Conservation (phyloP, 148 eudicot species). For the Cornus kousa region DNA sequence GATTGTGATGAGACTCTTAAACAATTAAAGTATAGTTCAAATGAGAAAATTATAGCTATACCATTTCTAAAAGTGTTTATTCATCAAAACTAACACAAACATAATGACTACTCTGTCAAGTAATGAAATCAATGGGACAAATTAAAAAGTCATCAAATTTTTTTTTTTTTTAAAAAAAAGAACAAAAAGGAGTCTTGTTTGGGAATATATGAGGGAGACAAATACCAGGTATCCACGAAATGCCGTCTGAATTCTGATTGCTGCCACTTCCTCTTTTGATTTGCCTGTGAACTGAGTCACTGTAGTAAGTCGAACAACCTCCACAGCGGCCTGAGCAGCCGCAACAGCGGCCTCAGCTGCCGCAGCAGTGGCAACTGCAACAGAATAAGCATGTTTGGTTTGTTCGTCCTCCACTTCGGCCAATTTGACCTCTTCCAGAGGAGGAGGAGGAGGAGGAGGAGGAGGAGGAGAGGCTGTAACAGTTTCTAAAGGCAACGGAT, state of each 20-base stretch:
- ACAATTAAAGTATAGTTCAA: background rate
- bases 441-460: conserved; percentile 46
- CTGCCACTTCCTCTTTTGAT: conserved; percentile 66
- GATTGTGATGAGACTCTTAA: no score
- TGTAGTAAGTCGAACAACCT: conserved; percentile 41
- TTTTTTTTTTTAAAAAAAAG: no score
- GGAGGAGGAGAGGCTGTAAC: conserved; percentile 17
- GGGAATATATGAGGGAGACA: background rate
- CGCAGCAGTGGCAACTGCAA: conserved; percentile 39
- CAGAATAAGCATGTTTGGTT: conserved; percentile 38
- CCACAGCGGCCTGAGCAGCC: conserved; percentile 58
- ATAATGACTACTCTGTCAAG: background rate
- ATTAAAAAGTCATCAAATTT: background rate
- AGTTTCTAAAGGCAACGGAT: conserved; percentile 26
- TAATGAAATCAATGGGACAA: background rate
- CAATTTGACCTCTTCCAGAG: conserved; percentile 28
- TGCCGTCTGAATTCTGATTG: conserved; percentile 75
- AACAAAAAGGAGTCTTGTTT: background rate
- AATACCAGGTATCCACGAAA: conserved; percentile 79
- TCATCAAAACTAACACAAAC: background rate
- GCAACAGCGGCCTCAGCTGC: conserved; percentile 56
- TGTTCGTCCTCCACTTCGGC: conserved; percentile 41
- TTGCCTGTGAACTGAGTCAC: conserved; percentile 39
- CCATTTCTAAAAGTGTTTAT: background rate
- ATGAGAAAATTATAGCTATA: background rate